These are phyloP conservation scores for Aspergillus intermedius DNA, from an alignment of 2,329 filamentous ascomycete genomes.

Conservation along the genomic window DNA sequence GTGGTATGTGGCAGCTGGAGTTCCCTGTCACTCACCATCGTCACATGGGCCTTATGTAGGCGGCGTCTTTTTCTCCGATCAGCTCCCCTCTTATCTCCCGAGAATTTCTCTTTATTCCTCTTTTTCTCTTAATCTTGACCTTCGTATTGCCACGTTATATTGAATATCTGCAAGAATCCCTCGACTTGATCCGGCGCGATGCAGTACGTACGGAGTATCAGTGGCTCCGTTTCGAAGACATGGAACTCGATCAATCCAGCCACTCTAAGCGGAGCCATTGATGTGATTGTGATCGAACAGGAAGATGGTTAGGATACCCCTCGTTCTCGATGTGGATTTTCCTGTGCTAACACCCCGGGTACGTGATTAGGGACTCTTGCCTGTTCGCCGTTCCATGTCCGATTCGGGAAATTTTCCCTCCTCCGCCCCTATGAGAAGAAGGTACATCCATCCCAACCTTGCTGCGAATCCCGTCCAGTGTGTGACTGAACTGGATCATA, in stretches of 20 bases:
- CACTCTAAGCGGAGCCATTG: conserved; percentile 93
- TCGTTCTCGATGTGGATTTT: not conserved
- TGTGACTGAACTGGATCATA: conserved; percentile 19
- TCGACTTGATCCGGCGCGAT: conserved; percentile 47
- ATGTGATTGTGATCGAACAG: conserved; percentile 96
- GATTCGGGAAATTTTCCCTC: conserved; percentile 97
- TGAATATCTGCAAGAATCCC: conserved; percentile 10
- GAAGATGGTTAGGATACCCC: conserved; percentile 63
- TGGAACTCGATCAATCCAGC: conserved; percentile 99
- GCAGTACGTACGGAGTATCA: conserved; percentile 97
- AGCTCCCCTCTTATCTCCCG: conserved; percentile 4
- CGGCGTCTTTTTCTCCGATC: conserved; percentile 24
- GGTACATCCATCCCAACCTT: conserved; percentile 27
- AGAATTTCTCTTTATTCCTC: conserved; percentile 5
- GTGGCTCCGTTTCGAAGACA: conserved; percentile 92
- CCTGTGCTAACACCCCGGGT: not conserved
- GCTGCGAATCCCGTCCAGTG: not conserved
- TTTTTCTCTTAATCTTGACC: conserved; percentile 4
- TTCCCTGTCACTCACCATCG: conserved; percentile 13
- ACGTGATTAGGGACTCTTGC: conserved; percentile 54
- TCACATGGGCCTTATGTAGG: conserved; percentile 33
- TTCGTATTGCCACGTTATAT: conserved; percentile 1
- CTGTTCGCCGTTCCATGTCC: conserved; percentile 96
- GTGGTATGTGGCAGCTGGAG: not conserved
- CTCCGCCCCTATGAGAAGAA: conserved; percentile 96